These are phyloP conservation scores for Anethum foeniculum DNA, from an alignment of 140 eudicot species.

Conservation along the genomic window DNA sequence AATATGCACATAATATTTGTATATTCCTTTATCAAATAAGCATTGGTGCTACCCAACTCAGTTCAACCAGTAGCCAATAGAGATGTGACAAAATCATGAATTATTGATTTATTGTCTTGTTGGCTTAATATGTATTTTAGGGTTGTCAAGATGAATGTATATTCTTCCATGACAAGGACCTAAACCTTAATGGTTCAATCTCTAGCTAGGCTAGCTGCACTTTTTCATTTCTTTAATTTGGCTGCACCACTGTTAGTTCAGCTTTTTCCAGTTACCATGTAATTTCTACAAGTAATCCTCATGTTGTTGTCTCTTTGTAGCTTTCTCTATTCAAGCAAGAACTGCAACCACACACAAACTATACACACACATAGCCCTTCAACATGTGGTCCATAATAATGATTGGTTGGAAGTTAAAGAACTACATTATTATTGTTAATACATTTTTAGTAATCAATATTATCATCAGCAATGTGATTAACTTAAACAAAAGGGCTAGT, in stretches of 20 bases:
- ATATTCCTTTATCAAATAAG: constrained; percentile 15
- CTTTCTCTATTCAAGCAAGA: not conserved
- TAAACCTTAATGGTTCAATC: constrained; percentile 3
- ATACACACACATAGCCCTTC: not conserved
- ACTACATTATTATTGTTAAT: constrained; percentile 15
- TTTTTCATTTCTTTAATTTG: constrained; percentile 13
- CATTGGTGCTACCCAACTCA: constrained; percentile 52
- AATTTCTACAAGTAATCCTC: not conserved
- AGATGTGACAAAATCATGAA: constrained; percentile 29
- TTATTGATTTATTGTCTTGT: constrained; percentile 13
- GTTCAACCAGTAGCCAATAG: constrained; percentile 24
- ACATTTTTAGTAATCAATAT: constrained; percentile 15
- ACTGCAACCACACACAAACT: not conserved
- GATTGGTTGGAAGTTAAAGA: constrained; percentile 14
- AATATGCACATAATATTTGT: not conserved
- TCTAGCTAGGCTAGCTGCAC: not conserved
- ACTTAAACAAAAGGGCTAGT: constrained; percentile 6
- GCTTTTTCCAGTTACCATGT: not conserved
- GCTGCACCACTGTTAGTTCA: constrained; percentile 8
- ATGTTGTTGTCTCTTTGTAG: not conserved
- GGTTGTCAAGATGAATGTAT: constrained; percentile 20
- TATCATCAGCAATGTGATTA: constrained; percentile 27
- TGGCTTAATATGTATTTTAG: constrained; percentile 22
- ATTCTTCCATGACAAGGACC: constrained; percentile 33
- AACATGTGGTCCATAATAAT: constrained; percentile 18